A percentile compares a stretch with the other conserved stretches of the same genome.
Conservation (phyloP, 2,329 filamentous ascomycete genomes). For the Eutypa lata region DNA sequence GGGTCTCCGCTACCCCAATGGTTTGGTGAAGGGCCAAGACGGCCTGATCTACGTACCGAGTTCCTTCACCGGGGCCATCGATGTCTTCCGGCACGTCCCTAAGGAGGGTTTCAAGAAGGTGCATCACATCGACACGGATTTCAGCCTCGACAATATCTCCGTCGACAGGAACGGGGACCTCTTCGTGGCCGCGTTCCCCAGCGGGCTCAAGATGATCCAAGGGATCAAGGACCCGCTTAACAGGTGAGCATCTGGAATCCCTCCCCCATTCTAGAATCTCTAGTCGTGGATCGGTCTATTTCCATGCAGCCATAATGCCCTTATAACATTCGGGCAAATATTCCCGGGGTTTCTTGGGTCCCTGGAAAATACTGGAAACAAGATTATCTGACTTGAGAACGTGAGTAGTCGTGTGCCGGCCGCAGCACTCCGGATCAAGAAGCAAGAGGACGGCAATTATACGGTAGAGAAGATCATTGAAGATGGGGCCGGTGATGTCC, state of each 20-base stretch:
- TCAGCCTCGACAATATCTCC: conserved; percentile 24
- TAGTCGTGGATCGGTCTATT: too few relatives aligned
- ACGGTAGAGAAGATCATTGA: conserved; percentile 24
- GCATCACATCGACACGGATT: conserved; percentile 14
- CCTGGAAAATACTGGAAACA: too few relatives aligned
- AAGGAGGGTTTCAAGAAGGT: conserved; percentile 13
- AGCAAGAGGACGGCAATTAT: conserved; percentile 9
- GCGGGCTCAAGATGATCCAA: conserved; percentile 8
- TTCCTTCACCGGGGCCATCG: not conserved
- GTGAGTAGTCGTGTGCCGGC: conserved; percentile 4
- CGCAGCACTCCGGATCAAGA: conserved; percentile 20
- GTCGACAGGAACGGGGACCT: conserved; percentile 23
- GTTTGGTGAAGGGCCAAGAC: conserved; percentile 20
- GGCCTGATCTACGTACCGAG: conserved; percentile 20
- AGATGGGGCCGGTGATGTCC: conserved; percentile 20
- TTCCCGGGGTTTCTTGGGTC: too few relatives aligned
- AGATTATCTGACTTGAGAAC: too few relatives aligned
- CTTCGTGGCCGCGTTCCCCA: conserved; percentile 21
- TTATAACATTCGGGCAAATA: too few relatives aligned
- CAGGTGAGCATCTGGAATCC: too few relatives aligned
- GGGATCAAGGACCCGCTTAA: conserved; percentile 16
- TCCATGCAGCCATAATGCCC: too few relatives aligned
- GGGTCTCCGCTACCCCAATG: conserved; percentile 29
- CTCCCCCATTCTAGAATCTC: too few relatives aligned
- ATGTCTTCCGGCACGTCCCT: conserved; percentile 5